A percentile compares a stretch with the other conserved stretches of the same genome.
Conservation (phyloP, 768 basidiomycete genomes). For the Dendrothele bispora region DNA sequence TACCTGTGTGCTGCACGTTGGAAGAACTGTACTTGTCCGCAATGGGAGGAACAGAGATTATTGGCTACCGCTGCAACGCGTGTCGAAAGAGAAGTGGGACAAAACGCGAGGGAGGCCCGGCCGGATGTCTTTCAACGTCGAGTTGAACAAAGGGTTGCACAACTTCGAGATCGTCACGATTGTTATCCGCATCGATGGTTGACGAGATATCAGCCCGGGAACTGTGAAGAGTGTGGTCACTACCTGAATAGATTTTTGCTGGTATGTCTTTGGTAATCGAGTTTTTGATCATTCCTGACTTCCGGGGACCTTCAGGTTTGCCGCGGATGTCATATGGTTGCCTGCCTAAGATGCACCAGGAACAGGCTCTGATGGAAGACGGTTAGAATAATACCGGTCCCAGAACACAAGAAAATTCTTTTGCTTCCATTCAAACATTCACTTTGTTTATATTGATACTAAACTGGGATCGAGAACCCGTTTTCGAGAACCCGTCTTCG, state of each 20-base stretch:
- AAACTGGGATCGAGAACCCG: too few relatives aligned
- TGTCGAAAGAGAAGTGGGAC: slow-evolving; percentile 41
- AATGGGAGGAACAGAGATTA: slow-evolving; percentile 60
- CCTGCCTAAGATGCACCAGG: slow-evolving; percentile 37
- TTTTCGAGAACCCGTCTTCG: too few relatives aligned
- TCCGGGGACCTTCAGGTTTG: slow-evolving; percentile 27
- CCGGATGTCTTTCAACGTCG: slow-evolving; percentile 29
- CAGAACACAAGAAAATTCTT: too few relatives aligned
- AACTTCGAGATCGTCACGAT: slow-evolving; percentile 53
- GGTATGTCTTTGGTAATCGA: slow-evolving; percentile 35
- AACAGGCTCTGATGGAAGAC: too few relatives aligned
- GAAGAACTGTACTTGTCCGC: slow-evolving; percentile 61
- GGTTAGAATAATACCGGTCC: too few relatives aligned
- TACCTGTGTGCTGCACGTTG: slow-evolving; percentile 62
- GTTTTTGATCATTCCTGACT: not conserved
- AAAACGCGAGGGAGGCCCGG: slow-evolving; percentile 18
- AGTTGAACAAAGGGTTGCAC: slow-evolving; percentile 30
- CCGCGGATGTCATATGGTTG: slow-evolving; percentile 32
- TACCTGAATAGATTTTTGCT: slow-evolving; percentile 44
- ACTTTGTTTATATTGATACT: too few relatives aligned
- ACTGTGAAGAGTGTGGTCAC: slow-evolving; percentile 46
- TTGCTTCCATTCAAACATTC: too few relatives aligned
- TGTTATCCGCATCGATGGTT: slow-evolving; percentile 48
- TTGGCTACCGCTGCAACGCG: slow-evolving; percentile 43
- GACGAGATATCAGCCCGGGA: slow-evolving; percentile 39